Conservation (phyloP, 768 basidiomycete species). For the Lactifluus pinguis region DNA sequence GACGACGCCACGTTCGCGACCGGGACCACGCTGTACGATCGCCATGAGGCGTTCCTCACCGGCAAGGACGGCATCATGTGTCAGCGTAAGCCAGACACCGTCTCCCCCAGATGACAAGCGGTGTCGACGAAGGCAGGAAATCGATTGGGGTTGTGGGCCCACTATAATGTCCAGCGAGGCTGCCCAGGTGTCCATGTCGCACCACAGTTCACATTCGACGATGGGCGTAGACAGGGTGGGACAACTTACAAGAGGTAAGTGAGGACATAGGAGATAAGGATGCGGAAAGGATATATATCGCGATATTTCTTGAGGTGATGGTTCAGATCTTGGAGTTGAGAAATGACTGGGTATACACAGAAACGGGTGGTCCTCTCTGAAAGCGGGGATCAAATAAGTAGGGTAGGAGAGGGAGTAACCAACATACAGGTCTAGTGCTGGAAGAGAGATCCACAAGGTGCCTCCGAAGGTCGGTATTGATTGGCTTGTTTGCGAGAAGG, state of each 20-base stretch:
- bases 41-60: constrained; percentile 67
- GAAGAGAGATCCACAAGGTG: constrained; percentile 73
- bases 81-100: constrained; percentile 88
- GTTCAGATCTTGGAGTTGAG: constrained; percentile 79
- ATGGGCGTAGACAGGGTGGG: constrained; percentile 30
- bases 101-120: constrained; percentile 80
- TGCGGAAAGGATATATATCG: constrained; percentile 76
- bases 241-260: constrained; percentile 84
- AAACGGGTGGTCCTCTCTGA: constrained; percentile 62
- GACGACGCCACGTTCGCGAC: constrained; percentile 65
- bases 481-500: constrained; percentile 29
- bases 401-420: background rate
- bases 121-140: constrained; percentile 56
- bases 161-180: constrained; percentile 78
- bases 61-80: constrained; percentile 72
- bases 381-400: background rate
- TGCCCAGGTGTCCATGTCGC: constrained; percentile 87
- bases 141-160: constrained; percentile 82
- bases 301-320: constrained; percentile 85
- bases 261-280: constrained; percentile 78
- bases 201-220: constrained; percentile 85
- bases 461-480: constrained; percentile 50
- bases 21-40: constrained; percentile 65
- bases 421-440: constrained; percentile 68
- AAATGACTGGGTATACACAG: constrained; percentile 84